Percentiles rank a stretch among this genome's conserved stretches.
Conservation (phyloP, 2,329 filamentous ascomycete genomes). For the Alternaria angustiovoidea region DNA sequence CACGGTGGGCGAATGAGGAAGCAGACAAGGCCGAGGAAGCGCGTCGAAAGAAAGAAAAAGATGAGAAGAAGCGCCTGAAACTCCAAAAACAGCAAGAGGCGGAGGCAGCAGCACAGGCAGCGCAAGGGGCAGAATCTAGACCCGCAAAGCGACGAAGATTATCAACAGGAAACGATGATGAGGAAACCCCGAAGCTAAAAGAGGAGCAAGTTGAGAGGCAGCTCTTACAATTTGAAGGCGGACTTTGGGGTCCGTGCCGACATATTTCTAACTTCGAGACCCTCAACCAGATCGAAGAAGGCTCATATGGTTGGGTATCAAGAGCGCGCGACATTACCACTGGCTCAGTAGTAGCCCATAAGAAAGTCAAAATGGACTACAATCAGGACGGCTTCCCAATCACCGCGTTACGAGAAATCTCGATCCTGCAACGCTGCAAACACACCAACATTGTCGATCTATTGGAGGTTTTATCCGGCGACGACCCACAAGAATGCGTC, state of each 20-base stretch:
- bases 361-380: conserved; percentile 87
- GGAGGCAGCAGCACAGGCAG: conserved; percentile 57
- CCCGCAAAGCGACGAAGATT: conserved; percentile 70
- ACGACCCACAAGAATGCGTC: conserved; percentile 73
- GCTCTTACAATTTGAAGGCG: conserved; percentile 75
- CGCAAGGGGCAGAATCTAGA: conserved; percentile 37
- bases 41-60: conserved; percentile 80
- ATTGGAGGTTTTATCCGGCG: conserved; percentile 83
- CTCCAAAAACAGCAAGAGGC: conserved; percentile 78
- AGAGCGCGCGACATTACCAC: conserved; percentile 78
- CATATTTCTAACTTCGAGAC: conserved; percentile 89
- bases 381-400: conserved; percentile 83
- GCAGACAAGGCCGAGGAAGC: conserved; percentile 79
- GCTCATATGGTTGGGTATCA: conserved; percentile 93
- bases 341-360: conserved; percentile 85
- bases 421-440: conserved; percentile 80
- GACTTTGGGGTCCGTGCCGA: conserved; percentile 73
- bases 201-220: conserved; percentile 54
- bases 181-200: conserved; percentile 30
- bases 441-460: conserved; percentile 86
- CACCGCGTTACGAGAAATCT: conserved; percentile 91
- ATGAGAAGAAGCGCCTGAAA: conserved; percentile 86
- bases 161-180: conserved; percentile 55
- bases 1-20: conserved; percentile 87
- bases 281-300: conserved; percentile 96